These are phyloP conservation scores for Chaetomiaceae sp. DNA, from an alignment of 2,329 filamentous ascomycete genomes.

Conservation along the genomic window DNA sequence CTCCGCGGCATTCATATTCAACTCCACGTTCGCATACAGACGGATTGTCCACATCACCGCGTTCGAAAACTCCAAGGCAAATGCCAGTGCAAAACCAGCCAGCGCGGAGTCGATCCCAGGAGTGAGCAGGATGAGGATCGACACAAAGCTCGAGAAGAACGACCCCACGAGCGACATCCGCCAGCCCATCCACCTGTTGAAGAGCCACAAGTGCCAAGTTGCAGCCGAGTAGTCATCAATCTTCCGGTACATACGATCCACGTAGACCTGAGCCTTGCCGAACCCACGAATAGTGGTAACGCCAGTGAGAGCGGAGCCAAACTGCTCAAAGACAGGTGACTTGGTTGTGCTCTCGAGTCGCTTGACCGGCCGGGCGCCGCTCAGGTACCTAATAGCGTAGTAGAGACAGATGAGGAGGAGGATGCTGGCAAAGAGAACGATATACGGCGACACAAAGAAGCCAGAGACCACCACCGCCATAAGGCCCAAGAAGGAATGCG, in stretches of 20 bases:
- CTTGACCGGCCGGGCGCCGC: constrained; percentile 70
- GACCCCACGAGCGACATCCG: constrained; percentile 67
- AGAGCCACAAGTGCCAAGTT: constrained; percentile 64
- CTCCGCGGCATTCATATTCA: constrained; percentile 76
- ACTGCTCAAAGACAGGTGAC: constrained; percentile 76
- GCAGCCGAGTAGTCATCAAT: constrained; percentile 66
- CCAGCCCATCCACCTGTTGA: constrained; percentile 74
- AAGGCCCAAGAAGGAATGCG: constrained; percentile 57
- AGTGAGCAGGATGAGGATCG: constrained; percentile 58
- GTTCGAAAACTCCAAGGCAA: constrained; percentile 64
- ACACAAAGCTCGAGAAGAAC: constrained; percentile 62
- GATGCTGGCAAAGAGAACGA: constrained; percentile 57
- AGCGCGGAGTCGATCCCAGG: constrained; percentile 62
- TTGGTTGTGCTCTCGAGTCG: constrained; percentile 72
- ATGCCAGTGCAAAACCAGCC: constrained; percentile 71
- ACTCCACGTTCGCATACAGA: constrained; percentile 65
- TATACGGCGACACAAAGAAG: constrained; percentile 61
- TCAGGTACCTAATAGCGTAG: constrained; percentile 59
- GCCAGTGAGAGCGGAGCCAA: constrained; percentile 67
- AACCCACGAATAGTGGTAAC: constrained; percentile 74
- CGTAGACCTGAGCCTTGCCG: constrained; percentile 62
- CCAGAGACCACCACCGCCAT: constrained; percentile 63
- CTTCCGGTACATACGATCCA: constrained; percentile 63
- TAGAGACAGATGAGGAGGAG: constrained; percentile 56
- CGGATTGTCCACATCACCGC: constrained; percentile 63